Evolutionary conservation across 768 basidiomycete species (phyloP).

Genomic region (Psilocybe cyanescens): DNA sequence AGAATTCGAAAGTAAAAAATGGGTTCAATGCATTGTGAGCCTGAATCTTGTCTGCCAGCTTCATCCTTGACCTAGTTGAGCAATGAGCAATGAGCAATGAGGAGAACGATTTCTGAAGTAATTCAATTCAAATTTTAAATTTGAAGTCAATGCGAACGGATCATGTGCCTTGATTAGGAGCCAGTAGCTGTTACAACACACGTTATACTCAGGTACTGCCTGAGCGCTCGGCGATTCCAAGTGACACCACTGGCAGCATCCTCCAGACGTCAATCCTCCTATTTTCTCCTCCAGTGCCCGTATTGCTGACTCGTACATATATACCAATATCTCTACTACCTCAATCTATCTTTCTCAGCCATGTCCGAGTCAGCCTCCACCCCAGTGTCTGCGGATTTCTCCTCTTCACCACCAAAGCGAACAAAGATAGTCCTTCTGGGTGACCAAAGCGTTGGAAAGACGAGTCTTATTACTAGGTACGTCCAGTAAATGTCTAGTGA

Average conservation of each 20-base stretch:
- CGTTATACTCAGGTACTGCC: neutral
- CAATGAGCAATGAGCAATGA: neutral
- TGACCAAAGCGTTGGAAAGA: conserved; percentile 99
- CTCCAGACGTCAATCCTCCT: neutral
- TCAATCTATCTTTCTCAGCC: conserved; percentile 2
- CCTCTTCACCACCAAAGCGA: conserved; percentile 88
- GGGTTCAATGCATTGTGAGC: conserved; percentile 49
- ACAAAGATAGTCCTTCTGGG: conserved; percentile 97
- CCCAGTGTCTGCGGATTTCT: conserved; percentile 81
- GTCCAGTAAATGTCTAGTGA: conserved; percentile 21
- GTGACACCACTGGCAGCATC: neutral
- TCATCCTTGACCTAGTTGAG: conserved; percentile 47
- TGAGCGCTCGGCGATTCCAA: neutral
- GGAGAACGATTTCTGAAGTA: neutral
- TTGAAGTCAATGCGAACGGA: neutral
- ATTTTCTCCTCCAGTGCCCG: neutral
- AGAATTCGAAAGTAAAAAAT: conserved; percentile 96
- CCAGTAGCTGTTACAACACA: neutral
- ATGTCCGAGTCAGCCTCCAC: conserved; percentile 56
- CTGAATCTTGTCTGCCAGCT: conserved; percentile 71
- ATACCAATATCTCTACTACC: neutral
- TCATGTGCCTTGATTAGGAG: conserved; percentile 6
- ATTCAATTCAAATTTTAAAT: neutral
- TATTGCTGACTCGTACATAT: conserved; percentile 1
- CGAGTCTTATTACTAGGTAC: conserved; percentile 94